Evolutionary conservation across 768 basidiomycete genomes (phyloP), one percentile per base, ranked within the genome.

Genomic region (Kwoniella botswanensis): DNA sequence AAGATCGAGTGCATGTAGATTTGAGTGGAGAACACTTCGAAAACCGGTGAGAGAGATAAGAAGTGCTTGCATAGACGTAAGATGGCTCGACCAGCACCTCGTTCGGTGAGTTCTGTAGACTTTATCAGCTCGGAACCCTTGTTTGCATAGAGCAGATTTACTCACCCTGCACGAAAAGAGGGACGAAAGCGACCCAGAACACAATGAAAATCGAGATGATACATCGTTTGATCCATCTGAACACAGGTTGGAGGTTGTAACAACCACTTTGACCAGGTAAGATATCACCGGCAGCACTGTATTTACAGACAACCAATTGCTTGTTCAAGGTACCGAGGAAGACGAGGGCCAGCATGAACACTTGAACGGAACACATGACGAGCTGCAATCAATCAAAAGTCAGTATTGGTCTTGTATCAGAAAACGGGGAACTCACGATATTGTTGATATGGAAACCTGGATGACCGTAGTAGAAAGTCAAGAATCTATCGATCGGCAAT

Each of bases 371-470:
- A 74, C 97, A 85, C 81, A 99, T 99, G 84, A 99, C 92, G 82
- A 98, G 86, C 77, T 78, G 59, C 22, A 10, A 18, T n/a, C 9
- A 13, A n/a, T 41, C 21, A n/a, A 24, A 29, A 41, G 10, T 42
- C 15, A 54, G 42, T 17, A 35, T 29, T 10, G 52, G 6, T 43
- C 21, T 42, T 35, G 15, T 55, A 65, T 44, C 42, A 24, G 17
- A 46, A 29, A 7, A 24, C n/a, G 18, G 55, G 4, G 3, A 10
- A 73, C 77, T 68, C 59, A 78, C 77, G 89, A 98, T 98, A 84
- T 98, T 99, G 88, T 99, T 98, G 86, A 99, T 96, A 82, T 98
- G 97, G 91, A 99, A 99, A 64, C 93, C 97, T 56, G 97, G 97
- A 84, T 98, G 97, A 58, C 94, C 95, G 79, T 99, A 99, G 86